Evolutionary conservation across 805 yeast species (phyloP).

Genomic region (Wickerhamiella lipophila): DNA sequence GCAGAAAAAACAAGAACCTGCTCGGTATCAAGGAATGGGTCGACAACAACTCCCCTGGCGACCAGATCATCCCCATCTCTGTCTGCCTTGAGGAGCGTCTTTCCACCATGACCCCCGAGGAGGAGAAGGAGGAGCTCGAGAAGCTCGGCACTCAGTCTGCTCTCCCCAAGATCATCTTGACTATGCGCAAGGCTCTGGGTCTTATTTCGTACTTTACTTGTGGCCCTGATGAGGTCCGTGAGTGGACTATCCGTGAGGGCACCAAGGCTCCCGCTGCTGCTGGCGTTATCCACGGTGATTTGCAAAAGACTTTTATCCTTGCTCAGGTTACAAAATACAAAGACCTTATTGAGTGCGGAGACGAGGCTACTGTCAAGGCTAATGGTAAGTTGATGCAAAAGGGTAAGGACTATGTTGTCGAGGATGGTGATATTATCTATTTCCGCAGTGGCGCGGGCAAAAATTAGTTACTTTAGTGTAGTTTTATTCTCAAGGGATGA

Average conservation of each 20-base stretch:
- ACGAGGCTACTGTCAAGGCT: constrained; percentile 70
- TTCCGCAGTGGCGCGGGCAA: constrained; percentile 93
- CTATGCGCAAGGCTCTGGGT: constrained; percentile 77
- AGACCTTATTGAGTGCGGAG: constrained; percentile 62
- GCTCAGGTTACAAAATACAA: constrained; percentile 84
- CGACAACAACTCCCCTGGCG: constrained; percentile 75
- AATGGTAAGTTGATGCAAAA: constrained; percentile 81
- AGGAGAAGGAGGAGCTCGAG: constrained; percentile 65
- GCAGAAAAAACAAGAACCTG: constrained; percentile 81
- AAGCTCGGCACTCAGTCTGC: constrained; percentile 62
- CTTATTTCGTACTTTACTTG: constrained; percentile 91
- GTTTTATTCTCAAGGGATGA: neutral
- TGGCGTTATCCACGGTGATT: constrained; percentile 88
- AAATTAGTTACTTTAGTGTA: constrained; percentile 31
- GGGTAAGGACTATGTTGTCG: constrained; percentile 91
- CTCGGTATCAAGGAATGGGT: constrained; percentile 82
- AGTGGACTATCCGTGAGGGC: constrained; percentile 74
- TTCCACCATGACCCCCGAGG: constrained; percentile 75
- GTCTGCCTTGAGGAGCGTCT: constrained; percentile 87
- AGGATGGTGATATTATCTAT: constrained; percentile 85
- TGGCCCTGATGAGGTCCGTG: constrained; percentile 85
- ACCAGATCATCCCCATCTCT: constrained; percentile 80
- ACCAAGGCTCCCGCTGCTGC: constrained; percentile 82
- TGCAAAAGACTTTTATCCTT: constrained; percentile 85
- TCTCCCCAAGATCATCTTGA: constrained; percentile 69